Evolutionary conservation across 2,329 filamentous ascomycete species (phyloP), one percentile per base, ranked within the genome.

Genomic region (Trichoderma lentiforme): DNA sequence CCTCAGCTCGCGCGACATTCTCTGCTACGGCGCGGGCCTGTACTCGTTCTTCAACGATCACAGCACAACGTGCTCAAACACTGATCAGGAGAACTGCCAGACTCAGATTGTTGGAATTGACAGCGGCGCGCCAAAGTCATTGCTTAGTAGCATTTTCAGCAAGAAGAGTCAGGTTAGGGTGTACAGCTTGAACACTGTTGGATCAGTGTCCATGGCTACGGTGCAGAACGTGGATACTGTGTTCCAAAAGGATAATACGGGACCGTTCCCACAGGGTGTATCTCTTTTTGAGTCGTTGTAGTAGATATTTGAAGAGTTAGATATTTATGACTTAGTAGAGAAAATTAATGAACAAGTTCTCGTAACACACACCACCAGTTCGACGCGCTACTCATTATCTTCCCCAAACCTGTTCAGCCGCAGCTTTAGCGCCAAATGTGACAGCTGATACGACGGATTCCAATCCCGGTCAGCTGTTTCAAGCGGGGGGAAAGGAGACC

Each of bases 1-100:
- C 14, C 67, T 72, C 18, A 69, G 74, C 4, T 76, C 75, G 0
- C 53, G 65, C 0, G 73, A 76, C 15, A 47, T 81, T 1, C 72
- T 76, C 11, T 73, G 80, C 36, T 71, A 76, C 0, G 74, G 77
- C 6, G 76, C 78, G 1, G 78, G 79, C 3, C 4, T 78, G 15
- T 78, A 78, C 62, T 74, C 71, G 4, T 78, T 75, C 74, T 78
- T 76, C 63, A 14, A 70, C 0, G 43, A 70, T 36, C 78, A 78
- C 65, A 39, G 58, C 7, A 75, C 78, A 62, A 70, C 53, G n/a
- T 79, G 77, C 28, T 60, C 56, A 12, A 21, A 60, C 58, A 53
- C 78, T 28, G 71, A 75, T 18, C 67, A 65, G 2, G 65, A 77
- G 18, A 53, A 65, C 53, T 79, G 77, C 66, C 77, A 78, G 39